Evolutionary conservation across 2,329 filamentous ascomycete genomes (phyloP).

Genomic region (Fusarium nanum): DNA sequence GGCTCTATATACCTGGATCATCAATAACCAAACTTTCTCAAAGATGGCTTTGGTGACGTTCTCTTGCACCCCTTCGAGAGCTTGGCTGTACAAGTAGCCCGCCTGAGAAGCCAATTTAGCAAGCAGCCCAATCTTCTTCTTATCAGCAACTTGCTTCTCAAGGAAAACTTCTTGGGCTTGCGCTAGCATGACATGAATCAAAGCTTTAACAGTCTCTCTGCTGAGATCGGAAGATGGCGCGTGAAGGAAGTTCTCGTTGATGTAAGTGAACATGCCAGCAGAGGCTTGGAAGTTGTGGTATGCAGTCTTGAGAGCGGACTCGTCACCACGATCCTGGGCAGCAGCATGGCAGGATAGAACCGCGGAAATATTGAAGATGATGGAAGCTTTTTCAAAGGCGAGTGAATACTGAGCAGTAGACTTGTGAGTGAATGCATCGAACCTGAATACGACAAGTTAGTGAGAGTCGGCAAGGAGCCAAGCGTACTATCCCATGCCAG

Average conservation of each 20-base stretch:
- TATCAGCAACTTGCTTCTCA: conserved; percentile 92
- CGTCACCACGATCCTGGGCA: conserved; percentile 90
- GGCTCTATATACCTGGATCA: conserved; percentile 72
- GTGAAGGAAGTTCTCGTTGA: conserved; percentile 99
- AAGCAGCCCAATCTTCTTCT: conserved; percentile 90
- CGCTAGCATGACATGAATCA: conserved; percentile 92
- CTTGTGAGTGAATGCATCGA: conserved; percentile 99
- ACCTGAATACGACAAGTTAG: conserved; percentile 67
- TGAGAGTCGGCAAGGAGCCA: not conserved
- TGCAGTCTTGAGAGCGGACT: conserved; percentile 91
- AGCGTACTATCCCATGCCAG: not conserved
- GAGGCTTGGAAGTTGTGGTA: conserved; percentile 99
- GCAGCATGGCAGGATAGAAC: conserved; percentile 96
- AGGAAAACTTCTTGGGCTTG: conserved; percentile 98
- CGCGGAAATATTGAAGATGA: conserved; percentile 99
- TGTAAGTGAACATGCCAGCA: conserved; percentile 99
- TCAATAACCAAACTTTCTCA: conserved; percentile 90
- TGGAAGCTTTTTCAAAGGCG: conserved; percentile 97
- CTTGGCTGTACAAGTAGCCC: conserved; percentile 87
- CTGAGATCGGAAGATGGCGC: conserved; percentile 96
- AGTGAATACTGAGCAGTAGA: conserved; percentile 96
- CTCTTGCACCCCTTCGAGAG: conserved; percentile 89
- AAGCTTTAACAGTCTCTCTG: conserved; percentile 91
- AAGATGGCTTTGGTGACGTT: conserved; percentile 92
- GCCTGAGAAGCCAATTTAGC: conserved; percentile 95